phyloP scores from a whole-genome alignment of 2,329 filamentous ascomycete genomes.

The Stagonosporopsis vannaccii region DNA sequence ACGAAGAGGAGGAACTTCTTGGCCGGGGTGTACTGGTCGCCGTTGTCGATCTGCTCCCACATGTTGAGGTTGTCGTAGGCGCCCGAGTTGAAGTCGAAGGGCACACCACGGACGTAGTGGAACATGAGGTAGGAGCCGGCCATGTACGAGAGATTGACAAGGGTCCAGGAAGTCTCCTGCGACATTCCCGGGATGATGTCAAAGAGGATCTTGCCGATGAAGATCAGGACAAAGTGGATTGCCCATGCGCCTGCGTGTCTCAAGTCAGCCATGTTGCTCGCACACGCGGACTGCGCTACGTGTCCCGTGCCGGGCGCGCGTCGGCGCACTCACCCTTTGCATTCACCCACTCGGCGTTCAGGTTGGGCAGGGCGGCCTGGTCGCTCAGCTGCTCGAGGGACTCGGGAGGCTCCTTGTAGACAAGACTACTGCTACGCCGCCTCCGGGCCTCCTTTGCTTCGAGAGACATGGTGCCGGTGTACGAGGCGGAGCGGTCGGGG shows the following conservation, averaged over 20 bases:
- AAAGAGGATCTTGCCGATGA: conserved; percentile 92
- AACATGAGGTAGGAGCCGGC: conserved; percentile 99
- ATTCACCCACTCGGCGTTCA: conserved; percentile 99
- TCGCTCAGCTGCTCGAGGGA: conserved; percentile 98
- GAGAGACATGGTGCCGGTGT: conserved; percentile 43
- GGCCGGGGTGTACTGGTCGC: conserved; percentile 96
- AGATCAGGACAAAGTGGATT: conserved; percentile 93
- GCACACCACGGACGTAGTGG: conserved; percentile 96
- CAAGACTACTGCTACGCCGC: conserved; percentile 96
- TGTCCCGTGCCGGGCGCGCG: neutral
- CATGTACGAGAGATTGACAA: conserved; percentile 99
- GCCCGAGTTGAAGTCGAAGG: conserved; percentile 98
- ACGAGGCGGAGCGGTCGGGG: conserved; percentile 30
- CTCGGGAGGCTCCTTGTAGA: conserved; percentile 96
- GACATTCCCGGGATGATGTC: conserved; percentile 96
- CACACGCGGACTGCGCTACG: neutral
- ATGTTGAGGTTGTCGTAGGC: conserved; percentile 99
- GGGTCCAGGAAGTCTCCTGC: conserved; percentile 97
- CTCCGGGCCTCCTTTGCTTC: conserved; percentile 71
- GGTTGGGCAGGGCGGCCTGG: conserved; percentile 90
- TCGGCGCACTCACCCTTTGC: conserved; percentile 79
- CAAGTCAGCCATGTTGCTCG: neutral
- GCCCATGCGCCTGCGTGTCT: conserved; percentile 83
- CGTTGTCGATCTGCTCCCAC: conserved; percentile 99
- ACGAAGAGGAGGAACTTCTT: conserved; percentile 98